These are phyloP conservation scores for Petunia secreta DNA, from an alignment of 257 asterid genomes.

Conservation along the genomic window DNA sequence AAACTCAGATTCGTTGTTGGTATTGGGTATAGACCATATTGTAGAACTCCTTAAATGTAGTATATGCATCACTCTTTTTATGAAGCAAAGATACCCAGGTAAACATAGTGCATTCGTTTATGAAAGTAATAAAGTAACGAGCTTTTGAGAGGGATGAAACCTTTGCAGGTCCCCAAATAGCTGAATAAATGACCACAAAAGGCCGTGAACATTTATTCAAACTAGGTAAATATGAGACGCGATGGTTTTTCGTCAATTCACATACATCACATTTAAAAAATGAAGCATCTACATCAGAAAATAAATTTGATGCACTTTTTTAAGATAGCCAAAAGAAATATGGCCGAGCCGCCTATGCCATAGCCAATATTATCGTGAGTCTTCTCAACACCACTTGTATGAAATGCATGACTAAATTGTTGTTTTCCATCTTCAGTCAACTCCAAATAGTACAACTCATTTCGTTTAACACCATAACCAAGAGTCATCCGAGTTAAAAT, in stretches of 20 bases:
- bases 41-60: background rate
- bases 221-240: background rate
- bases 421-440: background rate
- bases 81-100: background rate
- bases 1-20: background rate
- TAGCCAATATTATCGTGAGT: background rate
- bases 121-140: background rate
- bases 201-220: background rate
- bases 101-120: background rate
- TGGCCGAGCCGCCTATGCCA: background rate
- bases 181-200: background rate
- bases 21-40: background rate
- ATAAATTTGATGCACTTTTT: background rate
- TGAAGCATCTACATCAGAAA: background rate
- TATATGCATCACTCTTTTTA: background rate
- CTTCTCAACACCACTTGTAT: background rate
- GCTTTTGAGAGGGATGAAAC: background rate
- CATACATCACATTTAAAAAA: background rate
- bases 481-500: background rate
- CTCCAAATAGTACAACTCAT: constrained; percentile 12
- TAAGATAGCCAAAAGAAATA: background rate
- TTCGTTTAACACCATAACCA: background rate
- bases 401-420: background rate
- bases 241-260: background rate
- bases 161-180: background rate